Conservation (phyloP, 1,284 basidiomycete species). For the Kwoniella shivajii region DNA sequence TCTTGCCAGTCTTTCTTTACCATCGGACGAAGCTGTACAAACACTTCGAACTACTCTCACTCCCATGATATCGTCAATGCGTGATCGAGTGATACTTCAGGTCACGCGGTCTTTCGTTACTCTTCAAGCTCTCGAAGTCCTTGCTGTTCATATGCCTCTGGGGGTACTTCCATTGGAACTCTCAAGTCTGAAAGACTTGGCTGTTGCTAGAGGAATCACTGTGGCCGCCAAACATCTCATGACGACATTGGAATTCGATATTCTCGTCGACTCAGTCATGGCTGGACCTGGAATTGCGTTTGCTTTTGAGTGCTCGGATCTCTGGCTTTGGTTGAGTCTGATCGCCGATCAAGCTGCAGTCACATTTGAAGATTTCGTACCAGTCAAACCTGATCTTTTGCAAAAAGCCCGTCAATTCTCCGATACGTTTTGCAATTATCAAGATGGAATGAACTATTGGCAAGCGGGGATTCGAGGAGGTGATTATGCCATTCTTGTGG, state of each 20-base stretch:
- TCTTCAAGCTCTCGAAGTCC: slow-evolving; percentile 42
- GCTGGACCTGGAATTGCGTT: slow-evolving; percentile 6
- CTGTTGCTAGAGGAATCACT: slow-evolving; percentile 36
- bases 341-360: slow-evolving; percentile 31
- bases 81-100: slow-evolving; percentile 34
- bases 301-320: slow-evolving; percentile 27
- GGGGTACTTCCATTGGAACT: slow-evolving; percentile 41
- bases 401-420: slow-evolving; percentile 21
- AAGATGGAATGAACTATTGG: slow-evolving; percentile 18
- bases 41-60: slow-evolving; percentile 23
- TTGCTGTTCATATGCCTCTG: slow-evolving; percentile 40
- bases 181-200: slow-evolving; percentile 29
- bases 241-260: slow-evolving; percentile 23
- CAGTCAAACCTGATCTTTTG: slow-evolving; percentile 18
- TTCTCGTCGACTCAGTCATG: slow-evolving; percentile 22
- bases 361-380: slow-evolving; percentile 33
- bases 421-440: slow-evolving; percentile 16
- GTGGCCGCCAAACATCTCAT: slow-evolving; percentile 21
- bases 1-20: slow-evolving; percentile 33
- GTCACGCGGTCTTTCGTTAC: slow-evolving; percentile 34
- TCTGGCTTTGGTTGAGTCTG: slow-evolving; percentile 37
- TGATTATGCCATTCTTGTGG: slow-evolving; percentile 29
- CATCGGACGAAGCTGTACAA: slow-evolving; percentile 10
- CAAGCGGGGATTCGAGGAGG: slow-evolving; percentile 7
- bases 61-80: slow-evolving; percentile 27